These are phyloP conservation scores for Chenopodium suecicum DNA, from an alignment of 148 eudicot genomes.

Conservation along the genomic window DNA sequence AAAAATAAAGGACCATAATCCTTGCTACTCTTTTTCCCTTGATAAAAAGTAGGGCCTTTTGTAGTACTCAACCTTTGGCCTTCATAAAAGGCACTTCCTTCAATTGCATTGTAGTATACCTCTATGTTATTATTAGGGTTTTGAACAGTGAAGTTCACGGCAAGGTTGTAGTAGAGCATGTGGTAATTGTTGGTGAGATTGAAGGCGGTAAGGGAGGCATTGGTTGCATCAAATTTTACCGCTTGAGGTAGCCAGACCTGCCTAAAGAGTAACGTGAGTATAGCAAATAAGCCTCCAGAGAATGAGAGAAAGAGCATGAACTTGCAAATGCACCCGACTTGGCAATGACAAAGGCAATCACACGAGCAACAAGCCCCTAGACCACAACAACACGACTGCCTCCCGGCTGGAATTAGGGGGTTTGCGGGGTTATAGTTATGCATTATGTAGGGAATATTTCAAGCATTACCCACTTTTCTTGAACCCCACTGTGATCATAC, in stretches of 20 bases:
- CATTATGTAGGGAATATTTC: no score
- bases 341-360: no score
- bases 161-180: conserved; percentile 46
- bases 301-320: no score
- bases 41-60: conserved; percentile 37
- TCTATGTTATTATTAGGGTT: conserved; percentile 40
- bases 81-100: conserved; percentile 44
- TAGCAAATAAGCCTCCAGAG: neutral
- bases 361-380: no score
- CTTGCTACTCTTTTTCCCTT: conserved; percentile 45
- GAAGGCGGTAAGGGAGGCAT: conserved; percentile 6
- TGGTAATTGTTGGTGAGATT: conserved; percentile 30
- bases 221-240: neutral
- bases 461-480: no score
- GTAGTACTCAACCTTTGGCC: conserved; percentile 38
- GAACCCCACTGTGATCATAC: no score
- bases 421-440: no score
- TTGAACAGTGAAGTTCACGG: conserved; percentile 54
- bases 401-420: no score
- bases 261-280: no score
- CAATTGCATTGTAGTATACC: conserved; percentile 29
- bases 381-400: no score
- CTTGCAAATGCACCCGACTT: no score
- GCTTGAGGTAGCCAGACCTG: neutral
- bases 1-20: conserved; percentile 25